Conservation (phyloP, 495 filamentous ascomycete genomes). For the Elaphomyces granulatus region DNA sequence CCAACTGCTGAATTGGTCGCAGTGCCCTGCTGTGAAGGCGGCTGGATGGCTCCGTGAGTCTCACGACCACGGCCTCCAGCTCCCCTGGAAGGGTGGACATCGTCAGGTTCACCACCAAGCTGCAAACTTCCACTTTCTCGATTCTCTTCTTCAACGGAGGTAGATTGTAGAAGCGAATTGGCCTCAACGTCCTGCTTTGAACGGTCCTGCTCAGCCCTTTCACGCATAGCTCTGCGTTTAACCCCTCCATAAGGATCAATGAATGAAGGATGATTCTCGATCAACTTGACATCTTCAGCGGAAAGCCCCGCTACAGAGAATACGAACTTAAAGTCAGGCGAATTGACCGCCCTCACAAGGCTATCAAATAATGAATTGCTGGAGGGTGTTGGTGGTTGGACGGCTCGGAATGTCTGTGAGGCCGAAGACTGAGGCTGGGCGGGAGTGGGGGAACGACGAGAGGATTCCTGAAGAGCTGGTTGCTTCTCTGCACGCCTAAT, state of each 20-base stretch:
- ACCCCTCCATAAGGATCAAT: slow-evolving; percentile 67
- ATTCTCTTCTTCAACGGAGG: slow-evolving; percentile 38
- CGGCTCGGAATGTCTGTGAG: slow-evolving; percentile 4
- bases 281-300: slow-evolving; percentile 38
- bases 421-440: slow-evolving; percentile 14
- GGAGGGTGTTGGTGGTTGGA: slow-evolving; percentile 7
- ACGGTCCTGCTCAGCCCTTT: slow-evolving; percentile 50
- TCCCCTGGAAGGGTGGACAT: slow-evolving; percentile 36
- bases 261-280: slow-evolving; percentile 56
- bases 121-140: slow-evolving; percentile 77
- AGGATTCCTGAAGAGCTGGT: slow-evolving; percentile 14
- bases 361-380: slow-evolving; percentile 29
- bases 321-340: slow-evolving; percentile 44
- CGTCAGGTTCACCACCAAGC: slow-evolving; percentile 82
- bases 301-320: slow-evolving; percentile 39
- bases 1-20: slow-evolving; percentile 31
- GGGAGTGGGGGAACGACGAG: slow-evolving; percentile 13
- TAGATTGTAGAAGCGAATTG: slow-evolving; percentile 40
- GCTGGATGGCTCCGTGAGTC: slow-evolving; percentile 48
- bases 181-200: slow-evolving; percentile 41
- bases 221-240: slow-evolving; percentile 56
- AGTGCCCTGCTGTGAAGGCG: slow-evolving; percentile 54
- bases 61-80: slow-evolving; percentile 35
- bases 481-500: slow-evolving; percentile 25
- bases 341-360: slow-evolving; percentile 38